These are phyloP conservation scores for Fusarium marasasianum DNA, from an alignment of 2,329 filamentous ascomycete species.

Conservation along the genomic window DNA sequence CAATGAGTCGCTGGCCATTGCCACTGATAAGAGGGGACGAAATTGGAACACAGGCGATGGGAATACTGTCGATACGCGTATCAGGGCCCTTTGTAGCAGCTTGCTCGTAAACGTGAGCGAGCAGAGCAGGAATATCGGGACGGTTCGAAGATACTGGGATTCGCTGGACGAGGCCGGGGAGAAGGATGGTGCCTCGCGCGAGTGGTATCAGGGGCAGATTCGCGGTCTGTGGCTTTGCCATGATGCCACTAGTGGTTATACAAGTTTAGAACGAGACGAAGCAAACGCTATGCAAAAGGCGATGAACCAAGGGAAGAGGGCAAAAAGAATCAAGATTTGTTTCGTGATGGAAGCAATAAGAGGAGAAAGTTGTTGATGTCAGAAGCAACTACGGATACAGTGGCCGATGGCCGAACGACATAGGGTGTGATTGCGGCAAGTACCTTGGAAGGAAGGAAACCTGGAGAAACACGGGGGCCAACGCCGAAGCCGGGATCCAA, in stretches of 20 bases:
- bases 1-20: slow-evolving; percentile 79
- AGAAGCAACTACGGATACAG: slow-evolving; percentile 33
- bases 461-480: slow-evolving; percentile 43
- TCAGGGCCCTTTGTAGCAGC: slow-evolving; percentile 73
- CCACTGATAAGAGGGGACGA: slow-evolving; percentile 77
- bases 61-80: slow-evolving; percentile 72
- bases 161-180: slow-evolving; percentile 86
- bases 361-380: slow-evolving; percentile 32
- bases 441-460: slow-evolving; percentile 31
- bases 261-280: neutral
- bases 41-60: slow-evolving; percentile 88
- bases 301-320: neutral
- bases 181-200: slow-evolving; percentile 80
- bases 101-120: slow-evolving; percentile 85
- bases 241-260: slow-evolving; percentile 39
- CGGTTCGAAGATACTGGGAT: slow-evolving; percentile 83
- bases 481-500: slow-evolving; percentile 39
- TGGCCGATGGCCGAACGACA: slow-evolving; percentile 20
- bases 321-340: neutral
- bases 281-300: slow-evolving; percentile 12
- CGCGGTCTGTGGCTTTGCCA: slow-evolving; percentile 54
- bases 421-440: slow-evolving; percentile 16
- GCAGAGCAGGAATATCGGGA: slow-evolving; percentile 86
- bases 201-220: slow-evolving; percentile 83
- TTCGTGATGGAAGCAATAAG: slow-evolving; percentile 7